These are phyloP conservation scores for Mycena citricolor DNA, from an alignment of 1,284 basidiomycete genomes.

Conservation along the genomic window DNA sequence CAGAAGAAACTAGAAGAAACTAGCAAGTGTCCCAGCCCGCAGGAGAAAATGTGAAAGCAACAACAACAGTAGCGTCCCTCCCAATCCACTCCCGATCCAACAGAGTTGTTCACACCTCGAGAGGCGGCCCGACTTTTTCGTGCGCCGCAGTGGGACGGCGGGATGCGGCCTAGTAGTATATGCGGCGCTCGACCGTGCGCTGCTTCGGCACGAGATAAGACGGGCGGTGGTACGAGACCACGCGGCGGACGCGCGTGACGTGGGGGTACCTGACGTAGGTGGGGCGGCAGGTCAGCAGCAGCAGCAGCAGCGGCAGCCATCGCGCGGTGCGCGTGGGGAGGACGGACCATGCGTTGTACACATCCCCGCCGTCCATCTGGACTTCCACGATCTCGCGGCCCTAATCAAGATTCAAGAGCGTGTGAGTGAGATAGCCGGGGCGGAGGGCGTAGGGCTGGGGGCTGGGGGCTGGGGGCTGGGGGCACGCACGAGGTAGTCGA, in stretches of 20 bases:
- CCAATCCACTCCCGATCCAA: too few relatives aligned
- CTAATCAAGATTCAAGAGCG: conserved; percentile 39
- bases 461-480: too few relatives aligned
- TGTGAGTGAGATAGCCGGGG: too few relatives aligned
- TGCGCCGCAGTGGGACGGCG: too few relatives aligned
- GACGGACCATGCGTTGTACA: conserved; percentile 66
- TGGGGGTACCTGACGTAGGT: conserved; percentile 64
- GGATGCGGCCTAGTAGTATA: too few relatives aligned
- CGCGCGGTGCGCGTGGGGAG: conserved; percentile 1
- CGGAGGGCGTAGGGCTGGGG: background rate
- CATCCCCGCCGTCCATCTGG: conserved; percentile 65
- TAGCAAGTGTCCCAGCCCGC: too few relatives aligned
- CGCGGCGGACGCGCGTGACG: conserved; percentile 71
- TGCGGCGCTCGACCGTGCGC: conserved; percentile 62
- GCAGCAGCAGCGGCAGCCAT: conserved; percentile 3
- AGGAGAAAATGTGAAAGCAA: too few relatives aligned
- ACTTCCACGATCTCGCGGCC: conserved; percentile 79
- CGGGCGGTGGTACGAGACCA: conserved; percentile 56
- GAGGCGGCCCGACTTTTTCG: too few relatives aligned
- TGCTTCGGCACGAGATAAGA: conserved; percentile 45
- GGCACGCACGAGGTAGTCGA: conserved; percentile 62
- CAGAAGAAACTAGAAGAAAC: too few relatives aligned
- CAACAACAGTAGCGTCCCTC: too few relatives aligned
- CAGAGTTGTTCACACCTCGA: too few relatives aligned
- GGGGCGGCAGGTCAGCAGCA: background rate